Base-by-base conservation (phyloP, 768 basidiomycete species). In the Pisolithus marmoratus region DNA sequence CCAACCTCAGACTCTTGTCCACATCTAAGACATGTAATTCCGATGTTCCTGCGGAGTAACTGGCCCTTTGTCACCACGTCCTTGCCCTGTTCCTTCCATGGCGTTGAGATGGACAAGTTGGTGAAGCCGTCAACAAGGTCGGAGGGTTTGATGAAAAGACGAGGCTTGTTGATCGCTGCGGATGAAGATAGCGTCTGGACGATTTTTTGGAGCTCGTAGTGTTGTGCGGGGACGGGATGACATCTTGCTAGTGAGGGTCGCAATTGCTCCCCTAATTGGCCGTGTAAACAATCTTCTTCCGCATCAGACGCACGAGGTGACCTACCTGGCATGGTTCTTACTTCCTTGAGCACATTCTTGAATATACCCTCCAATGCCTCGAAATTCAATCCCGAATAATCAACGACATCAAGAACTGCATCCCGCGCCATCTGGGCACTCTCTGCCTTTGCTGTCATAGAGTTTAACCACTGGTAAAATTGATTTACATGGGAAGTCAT, bases 31-130 rank as follows among this genome's bases (percentile, higher is more conserved):
- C 89, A 91, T 24, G 72, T 58, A 38, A 76, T 67, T 11, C 63
- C 63, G 0, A 69, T 61, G 3, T 50, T 64, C 14, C 70, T 72
- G 6, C 73, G 75, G 41, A 70, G 55, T 37, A 87, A 64, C 2
- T 71, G 48, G 1, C 75, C 76, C 63, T 87, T 90, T 12, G 80
- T 78, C n/a, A 91, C 69, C 5, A 90, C 74, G 57, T 91, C 88
- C 29, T 58, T 58, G 29, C 65, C 66, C 50, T 72, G 75, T 20
- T 70, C 72, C 45, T 73, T 74, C 53, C 70, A 70, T 23, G 58
- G 62, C 19, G 70, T 73, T 34, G 72, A 52, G 7, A 72, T 64
- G 1, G 69, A 65, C 36, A 82, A 59, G 34, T 68, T 76, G 11
- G 74, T 63, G 20, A 82, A 65, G 7, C 82, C 83, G 58, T 87